These are phyloP conservation scores for Fraxinus dipetala DNA, from an alignment of 305 asterid species.

Conservation along the genomic window DNA sequence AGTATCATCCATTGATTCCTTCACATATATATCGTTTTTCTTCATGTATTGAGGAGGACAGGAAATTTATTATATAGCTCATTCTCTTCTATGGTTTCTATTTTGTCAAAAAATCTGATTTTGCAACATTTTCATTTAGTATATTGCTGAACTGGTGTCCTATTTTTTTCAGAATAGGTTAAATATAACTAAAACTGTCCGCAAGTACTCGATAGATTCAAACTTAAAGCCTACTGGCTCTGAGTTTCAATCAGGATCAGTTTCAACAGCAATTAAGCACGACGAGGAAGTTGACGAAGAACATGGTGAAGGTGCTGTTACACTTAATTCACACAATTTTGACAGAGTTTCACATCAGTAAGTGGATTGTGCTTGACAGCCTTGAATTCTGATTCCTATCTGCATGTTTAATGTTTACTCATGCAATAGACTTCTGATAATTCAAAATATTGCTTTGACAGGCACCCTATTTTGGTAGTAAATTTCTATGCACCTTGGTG, in stretches of 20 bases:
- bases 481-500: slow-evolving; percentile 99
- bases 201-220: slow-evolving; percentile 76
- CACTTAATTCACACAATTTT: slow-evolving; percentile 61
- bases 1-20: slow-evolving; percentile 29
- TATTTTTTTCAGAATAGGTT: slow-evolving; percentile 72
- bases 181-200: slow-evolving; percentile 82
- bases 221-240: slow-evolving; percentile 75
- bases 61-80: background rate
- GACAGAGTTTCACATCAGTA: slow-evolving; percentile 81
- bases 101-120: background rate
- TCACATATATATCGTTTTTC: background rate
- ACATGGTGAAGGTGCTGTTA: slow-evolving; percentile 79
- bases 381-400: slow-evolving; percentile 12
- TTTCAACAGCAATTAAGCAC: slow-evolving; percentile 58
- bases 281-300: slow-evolving; percentile 82
- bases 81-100: background rate
- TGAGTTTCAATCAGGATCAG: slow-evolving; percentile 66
- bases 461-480: slow-evolving; percentile 78
- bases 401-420: slow-evolving; percentile 19
- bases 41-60: background rate
- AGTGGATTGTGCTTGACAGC: slow-evolving; percentile 35
- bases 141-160: slow-evolving; percentile 22
- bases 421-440: slow-evolving; percentile 14
- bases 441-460: slow-evolving; percentile 35
- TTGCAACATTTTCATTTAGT: background rate